Evolutionary conservation across 371 early-diverging fungal species (phyloP), one percentile per base, ranked within the genome.

Genomic region (Rhizopus delemar): DNA sequence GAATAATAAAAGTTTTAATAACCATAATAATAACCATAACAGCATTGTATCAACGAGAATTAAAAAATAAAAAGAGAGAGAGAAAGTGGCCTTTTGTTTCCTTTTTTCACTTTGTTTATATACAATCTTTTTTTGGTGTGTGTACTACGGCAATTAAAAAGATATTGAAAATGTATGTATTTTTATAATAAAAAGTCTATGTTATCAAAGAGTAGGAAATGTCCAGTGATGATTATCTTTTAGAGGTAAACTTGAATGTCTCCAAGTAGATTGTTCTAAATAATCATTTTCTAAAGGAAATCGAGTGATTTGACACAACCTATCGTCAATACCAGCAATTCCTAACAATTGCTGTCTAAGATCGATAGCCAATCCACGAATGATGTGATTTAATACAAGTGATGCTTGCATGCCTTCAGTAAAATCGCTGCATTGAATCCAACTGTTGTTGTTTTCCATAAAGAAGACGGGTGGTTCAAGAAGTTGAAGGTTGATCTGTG

Each of bases 361-460:
- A 22, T 81, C 74, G 9, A 70, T 56, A 8, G 84, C 75, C 34
- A 84, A 61, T 31, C 88, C 88, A 51, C 82, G 83, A 43, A 91
- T 70, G 7, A 86, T 78, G 56, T 91, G 91, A 35, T 73, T 80
- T 39, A 80, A 65, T n/a, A 81, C 71, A 36, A 75, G 60, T 8
- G 88, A 82, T 7, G 90, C 91, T 73, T 90, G 90, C 69, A 77
- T 82, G 38, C 81, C 80, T 59, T 90, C 91, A 6, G 91, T 92
- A 60, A 90, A 92, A 69, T 92, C 92, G 46, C 85, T 83, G 63
- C 91, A 89, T 63, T 84, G 85, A 29, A 82, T 77, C 89, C 90
- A 90, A 16, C 45, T 52, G 0, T 39, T 16, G 13, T 45, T 45
- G 35, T 60, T 72, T 56, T 86, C 80, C 85, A 88, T 85, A 71